These are phyloP conservation scores for Fusarium irregulare DNA, from an alignment of 2,329 filamentous ascomycete genomes.

Conservation along the genomic window DNA sequence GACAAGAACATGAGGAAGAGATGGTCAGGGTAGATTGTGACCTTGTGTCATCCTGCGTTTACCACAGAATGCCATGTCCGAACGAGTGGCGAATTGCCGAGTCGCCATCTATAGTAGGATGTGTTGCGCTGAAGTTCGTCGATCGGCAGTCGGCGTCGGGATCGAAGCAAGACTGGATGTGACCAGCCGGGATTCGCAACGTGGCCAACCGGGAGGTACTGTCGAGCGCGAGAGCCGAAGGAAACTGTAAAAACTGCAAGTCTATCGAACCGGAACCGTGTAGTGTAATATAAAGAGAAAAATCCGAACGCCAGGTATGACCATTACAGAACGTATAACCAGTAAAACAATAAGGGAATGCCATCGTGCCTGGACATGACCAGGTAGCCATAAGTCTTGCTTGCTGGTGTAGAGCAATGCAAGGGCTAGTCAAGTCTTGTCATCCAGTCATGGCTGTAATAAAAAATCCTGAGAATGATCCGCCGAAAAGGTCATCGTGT, in stretches of 20 bases:
- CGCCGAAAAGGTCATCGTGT: conserved; percentile 46
- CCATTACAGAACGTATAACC: conserved; percentile 52
- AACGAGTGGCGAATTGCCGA: conserved; percentile 24
- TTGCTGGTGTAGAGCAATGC: not conserved
- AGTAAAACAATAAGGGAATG: conserved; percentile 35
- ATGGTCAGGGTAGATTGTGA: conserved; percentile 12
- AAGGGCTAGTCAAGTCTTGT: conserved; percentile 10
- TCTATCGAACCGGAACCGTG: conserved; percentile 45
- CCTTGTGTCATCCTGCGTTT: conserved; percentile 17
- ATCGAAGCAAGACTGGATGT: not conserved
- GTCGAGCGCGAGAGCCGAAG: conserved; percentile 17
- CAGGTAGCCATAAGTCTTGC: not conserved
- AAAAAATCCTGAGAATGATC: conserved; percentile 45
- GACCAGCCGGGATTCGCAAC: not conserved
- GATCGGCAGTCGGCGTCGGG: not conserved
- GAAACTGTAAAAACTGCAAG: conserved; percentile 38
- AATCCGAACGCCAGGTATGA: conserved; percentile 48
- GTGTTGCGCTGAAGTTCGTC: conserved; percentile 10
- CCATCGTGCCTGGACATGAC: conserved; percentile 12
- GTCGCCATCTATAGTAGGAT: conserved; percentile 25
- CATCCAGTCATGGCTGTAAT: conserved; percentile 26
- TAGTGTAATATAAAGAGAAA: conserved; percentile 41
- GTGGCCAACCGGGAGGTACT: not conserved
- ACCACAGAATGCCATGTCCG: conserved; percentile 30
- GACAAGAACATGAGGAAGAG: conserved; percentile 15